Conservation (phyloP, 23 red algal species). For the Cyanidium caldarium region DNA sequence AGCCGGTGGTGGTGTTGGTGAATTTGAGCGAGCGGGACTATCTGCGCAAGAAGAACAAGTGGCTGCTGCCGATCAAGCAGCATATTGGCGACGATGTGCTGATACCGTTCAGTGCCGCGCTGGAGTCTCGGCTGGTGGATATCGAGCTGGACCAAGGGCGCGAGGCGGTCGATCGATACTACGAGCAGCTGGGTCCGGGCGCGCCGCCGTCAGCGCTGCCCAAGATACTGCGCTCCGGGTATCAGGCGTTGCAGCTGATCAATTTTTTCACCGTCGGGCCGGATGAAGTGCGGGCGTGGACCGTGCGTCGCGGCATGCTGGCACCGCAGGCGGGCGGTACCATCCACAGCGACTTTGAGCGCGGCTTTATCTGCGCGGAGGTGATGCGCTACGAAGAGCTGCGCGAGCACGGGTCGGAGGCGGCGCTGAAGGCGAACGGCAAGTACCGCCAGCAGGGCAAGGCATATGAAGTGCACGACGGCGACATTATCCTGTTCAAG, state of each 20-base stretch:
- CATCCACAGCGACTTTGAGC: constrained; percentile 96
- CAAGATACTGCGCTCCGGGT: constrained; percentile 58
- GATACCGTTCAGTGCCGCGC: constrained; percentile 59
- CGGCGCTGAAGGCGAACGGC: constrained; percentile 62
- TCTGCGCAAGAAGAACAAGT: constrained; percentile 86
- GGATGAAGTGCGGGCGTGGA: constrained; percentile 93
- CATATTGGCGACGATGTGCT: constrained; percentile 46
- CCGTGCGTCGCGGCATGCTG: constrained; percentile 53
- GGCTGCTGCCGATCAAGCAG: constrained; percentile 79
- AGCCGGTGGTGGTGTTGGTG: constrained; percentile 71
- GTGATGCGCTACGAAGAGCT: constrained; percentile 68
- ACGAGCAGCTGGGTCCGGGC: constrained; percentile 30
- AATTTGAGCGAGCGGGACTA: constrained; percentile 92
- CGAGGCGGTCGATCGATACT: constrained; percentile 24
- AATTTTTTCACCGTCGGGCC: constrained; percentile 92
- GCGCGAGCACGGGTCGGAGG: constrained; percentile 46
- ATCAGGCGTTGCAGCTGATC: constrained; percentile 53
- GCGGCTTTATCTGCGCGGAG: constrained; percentile 87
- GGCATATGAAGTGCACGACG: constrained; percentile 59
- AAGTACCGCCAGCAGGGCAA: constrained; percentile 96
- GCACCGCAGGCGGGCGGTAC: constrained; percentile 93
- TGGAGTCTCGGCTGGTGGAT: constrained; percentile 61
- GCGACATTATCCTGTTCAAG: constrained; percentile 85
- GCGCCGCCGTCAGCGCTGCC: constrained; percentile 29
- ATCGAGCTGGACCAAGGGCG: constrained; percentile 26